Evolutionary conservation across 306 rosid genomes (phyloP).

Genomic region (Ochetophila trinervis): DNA sequence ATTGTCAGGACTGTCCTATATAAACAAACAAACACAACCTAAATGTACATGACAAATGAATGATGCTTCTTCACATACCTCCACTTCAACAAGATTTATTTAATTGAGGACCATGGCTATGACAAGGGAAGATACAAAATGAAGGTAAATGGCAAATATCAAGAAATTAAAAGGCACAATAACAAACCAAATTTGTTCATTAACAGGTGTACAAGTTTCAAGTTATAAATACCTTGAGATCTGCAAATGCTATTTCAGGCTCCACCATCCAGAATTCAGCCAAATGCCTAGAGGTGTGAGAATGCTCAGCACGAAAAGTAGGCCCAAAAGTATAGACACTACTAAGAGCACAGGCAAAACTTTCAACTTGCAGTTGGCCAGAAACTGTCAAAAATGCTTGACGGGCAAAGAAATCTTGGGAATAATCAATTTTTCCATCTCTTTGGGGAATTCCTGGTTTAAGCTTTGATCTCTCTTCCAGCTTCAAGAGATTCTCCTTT

Average conservation of each 20-base stretch:
- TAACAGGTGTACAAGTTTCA: not conserved
- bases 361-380: slow-evolving; percentile 95
- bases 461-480: slow-evolving; percentile 86
- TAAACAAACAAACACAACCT: not conserved
- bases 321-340: slow-evolving; percentile 98
- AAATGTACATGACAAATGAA: not conserved
- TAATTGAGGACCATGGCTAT: not conserved
- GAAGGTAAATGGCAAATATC: not conserved
- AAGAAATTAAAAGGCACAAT: not conserved
- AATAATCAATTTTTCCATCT: slow-evolving; percentile 85
- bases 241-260: slow-evolving; percentile 98
- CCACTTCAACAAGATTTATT: not conserved
- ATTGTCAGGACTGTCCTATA: not conserved
- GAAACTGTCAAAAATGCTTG: slow-evolving; percentile 97
- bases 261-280: slow-evolving; percentile 99
- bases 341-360: slow-evolving; percentile 78
- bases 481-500: slow-evolving; percentile 52
- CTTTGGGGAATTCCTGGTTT: slow-evolving; percentile 76
- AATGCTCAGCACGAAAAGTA: slow-evolving; percentile 93
- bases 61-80: not conserved
- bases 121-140: not conserved
- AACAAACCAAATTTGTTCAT: not conserved
- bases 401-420: slow-evolving; percentile 87
- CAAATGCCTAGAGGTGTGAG: slow-evolving; percentile 96
- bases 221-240: slow-evolving; percentile 52